Evolutionary conservation across 1,284 basidiomycete genomes (phyloP).

Genomic region (Fomes fomentarius): DNA sequence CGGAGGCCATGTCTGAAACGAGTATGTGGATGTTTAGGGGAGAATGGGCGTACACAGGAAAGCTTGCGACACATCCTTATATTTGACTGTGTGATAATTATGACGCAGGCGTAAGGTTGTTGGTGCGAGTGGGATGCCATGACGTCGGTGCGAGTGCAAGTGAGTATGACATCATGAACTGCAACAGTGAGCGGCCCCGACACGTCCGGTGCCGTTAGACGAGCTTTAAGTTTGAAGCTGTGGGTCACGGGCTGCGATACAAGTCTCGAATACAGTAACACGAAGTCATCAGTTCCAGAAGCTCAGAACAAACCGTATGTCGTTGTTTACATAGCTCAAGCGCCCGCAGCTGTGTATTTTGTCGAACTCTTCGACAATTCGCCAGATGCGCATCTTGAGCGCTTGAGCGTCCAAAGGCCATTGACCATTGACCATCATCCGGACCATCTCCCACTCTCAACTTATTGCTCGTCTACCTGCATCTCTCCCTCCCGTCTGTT

Average conservation of each 20-base stretch:
- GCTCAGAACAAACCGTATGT: too few relatives aligned
- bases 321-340: too few relatives aligned
- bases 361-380: too few relatives aligned
- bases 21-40: background rate
- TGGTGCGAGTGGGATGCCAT: background rate
- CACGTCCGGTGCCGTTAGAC: background rate
- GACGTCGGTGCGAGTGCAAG: constrained; percentile 14
- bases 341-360: too few relatives aligned
- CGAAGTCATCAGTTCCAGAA: too few relatives aligned
- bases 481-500: background rate
- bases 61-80: background rate
- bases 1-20: constrained; percentile 5
- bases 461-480: background rate
- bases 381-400: too few relatives aligned
- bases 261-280: too few relatives aligned
- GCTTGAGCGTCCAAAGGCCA: background rate
- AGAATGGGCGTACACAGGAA: background rate
- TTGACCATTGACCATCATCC: background rate
- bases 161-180: constrained; percentile 8
- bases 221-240: too few relatives aligned
- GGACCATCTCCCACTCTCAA: background rate
- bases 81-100: constrained; percentile 4
- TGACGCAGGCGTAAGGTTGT: constrained; percentile 10
- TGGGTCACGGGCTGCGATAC: too few relatives aligned
- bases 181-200: background rate